These are phyloP conservation scores for Cubamyces lactineus DNA, from an alignment of 768 basidiomycete species.

Conservation along the genomic window DNA sequence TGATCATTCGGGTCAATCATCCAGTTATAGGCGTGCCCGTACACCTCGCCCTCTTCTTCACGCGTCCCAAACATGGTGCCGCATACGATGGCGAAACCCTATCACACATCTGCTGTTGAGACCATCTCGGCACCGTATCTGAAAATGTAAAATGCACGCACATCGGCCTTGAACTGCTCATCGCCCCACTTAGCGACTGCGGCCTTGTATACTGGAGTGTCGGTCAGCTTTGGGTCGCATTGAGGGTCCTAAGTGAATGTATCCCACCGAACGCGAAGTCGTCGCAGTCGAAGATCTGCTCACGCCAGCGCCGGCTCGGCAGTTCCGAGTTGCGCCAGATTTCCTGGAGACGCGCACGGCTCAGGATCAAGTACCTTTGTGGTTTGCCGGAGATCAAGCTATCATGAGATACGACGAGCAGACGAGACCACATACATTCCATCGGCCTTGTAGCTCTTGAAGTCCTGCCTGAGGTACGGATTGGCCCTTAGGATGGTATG, in stretches of 20 bases:
- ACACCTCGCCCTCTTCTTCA: no score
- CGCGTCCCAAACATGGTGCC: not conserved
- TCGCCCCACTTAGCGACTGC: not conserved
- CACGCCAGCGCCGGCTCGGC: not conserved
- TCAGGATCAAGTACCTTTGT: not conserved
- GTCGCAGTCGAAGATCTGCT: not conserved
- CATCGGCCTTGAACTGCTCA: not conserved
- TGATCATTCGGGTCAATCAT: not conserved
- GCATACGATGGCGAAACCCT: not conserved
- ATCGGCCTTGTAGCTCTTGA: not conserved
- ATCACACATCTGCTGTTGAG: not conserved
- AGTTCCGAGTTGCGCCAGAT: not conserved
- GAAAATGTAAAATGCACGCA: not conserved
- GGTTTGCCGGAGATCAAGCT: no score
- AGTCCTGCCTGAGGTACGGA: not conserved
- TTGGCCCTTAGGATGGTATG: not conserved
- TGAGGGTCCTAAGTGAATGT: no score
- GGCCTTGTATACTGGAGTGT: not conserved
- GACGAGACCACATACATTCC: not conserved
- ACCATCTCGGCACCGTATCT: no score
- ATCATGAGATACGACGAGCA: no score
- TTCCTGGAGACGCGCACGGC: not conserved
- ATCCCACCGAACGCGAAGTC: not conserved
- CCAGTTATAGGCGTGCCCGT: not conserved
- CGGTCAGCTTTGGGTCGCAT: not conserved